These are phyloP conservation scores for Malus sieversii DNA, from an alignment of 306 rosid genomes.

Conservation along the genomic window DNA sequence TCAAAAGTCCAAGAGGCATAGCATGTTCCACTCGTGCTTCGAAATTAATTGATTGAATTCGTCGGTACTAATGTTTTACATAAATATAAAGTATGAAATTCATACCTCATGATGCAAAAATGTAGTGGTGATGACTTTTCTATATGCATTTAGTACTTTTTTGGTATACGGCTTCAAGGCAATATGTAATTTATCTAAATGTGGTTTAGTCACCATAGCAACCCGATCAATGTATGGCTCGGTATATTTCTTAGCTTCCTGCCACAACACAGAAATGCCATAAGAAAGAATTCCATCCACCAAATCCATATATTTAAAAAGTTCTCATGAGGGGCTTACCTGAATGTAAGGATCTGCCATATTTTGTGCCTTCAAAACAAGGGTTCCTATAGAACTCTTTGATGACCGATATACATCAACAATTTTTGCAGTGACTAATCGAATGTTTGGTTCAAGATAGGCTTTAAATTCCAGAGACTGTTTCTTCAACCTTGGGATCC, in stretches of 20 bases:
- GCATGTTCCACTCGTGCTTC: not conserved
- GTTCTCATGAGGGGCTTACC: slow-evolving; percentile 10
- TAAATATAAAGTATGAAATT: not conserved
- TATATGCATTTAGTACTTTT: not conserved
- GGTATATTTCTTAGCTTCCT: slow-evolving; percentile 23
- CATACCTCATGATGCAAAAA: slow-evolving; percentile 34
- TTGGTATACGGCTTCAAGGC: slow-evolving; percentile 7
- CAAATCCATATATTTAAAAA: not conserved
- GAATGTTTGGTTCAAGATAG: slow-evolving; percentile 14
- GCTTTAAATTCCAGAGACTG: slow-evolving; percentile 17
- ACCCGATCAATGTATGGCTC: slow-evolving; percentile 16
- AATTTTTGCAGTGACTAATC: slow-evolving; percentile 8
- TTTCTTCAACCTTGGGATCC: slow-evolving; percentile 27
- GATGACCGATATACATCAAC: slow-evolving; percentile 19
- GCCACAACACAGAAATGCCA: slow-evolving; percentile 5
- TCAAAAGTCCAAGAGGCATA: not conserved
- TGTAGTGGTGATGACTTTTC: slow-evolving; percentile 15
- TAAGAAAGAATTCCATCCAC: not conserved
- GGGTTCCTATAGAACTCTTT: slow-evolving; percentile 24
- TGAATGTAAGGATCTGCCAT: slow-evolving; percentile 3
- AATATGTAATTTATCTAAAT: slow-evolving; percentile 3
- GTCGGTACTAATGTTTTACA: not conserved
- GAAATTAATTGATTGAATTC: not conserved
- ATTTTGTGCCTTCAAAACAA: slow-evolving; percentile 12
- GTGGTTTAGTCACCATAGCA: slow-evolving; percentile 14